Evolutionary conservation across 2,329 filamentous ascomycete species (phyloP), one percentile per base, ranked within the genome.

Genomic region (Scleromitrula shiraiana): DNA sequence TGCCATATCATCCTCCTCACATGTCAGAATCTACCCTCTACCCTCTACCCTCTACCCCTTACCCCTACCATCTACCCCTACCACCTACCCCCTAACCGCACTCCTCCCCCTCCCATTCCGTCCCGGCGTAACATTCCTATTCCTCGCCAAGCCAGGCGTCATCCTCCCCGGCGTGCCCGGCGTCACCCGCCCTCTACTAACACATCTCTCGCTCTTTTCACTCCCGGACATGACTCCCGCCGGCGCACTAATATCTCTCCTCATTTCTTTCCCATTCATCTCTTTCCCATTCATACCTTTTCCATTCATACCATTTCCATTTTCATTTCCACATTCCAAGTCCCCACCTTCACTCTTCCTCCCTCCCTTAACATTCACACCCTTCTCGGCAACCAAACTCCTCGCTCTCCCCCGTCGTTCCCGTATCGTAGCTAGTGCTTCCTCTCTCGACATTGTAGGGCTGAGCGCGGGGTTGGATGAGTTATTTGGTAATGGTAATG

Each of bases 401-500:
- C 80, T 75, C 49, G 85, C 83, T 38, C 86, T 71, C 6, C 83
- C 84, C 45, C 86, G 70, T 23, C 86, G 74, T 67, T 87, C 82
- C 45, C 81, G 75, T 56, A 91, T 90, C 62, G 83, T 80, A 47
- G 83, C 83, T 14, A 91, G 73, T 3, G 85, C 85, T 64, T 88
- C 75, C 64, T 88, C 86, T 46, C 86, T 75, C 22, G 78, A 78
- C 76, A 83, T 80, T 32, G 80, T 83, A 5, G 79, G 78, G 35
- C 75, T 81, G 51, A 83, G 63, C 8, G 78, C 78, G 17, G 77
- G 76, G 61, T 80, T 75, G n/a, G n/a, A n/a, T n/a, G n/a, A n/a
- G n/a, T n/a, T n/a, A n/a, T n/a, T n/a, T n/a, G n/a, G n/a, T n/a
- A n/a, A n/a, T n/a, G n/a, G n/a, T n/a, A n/a, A n/a, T n/a, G n/a